Base-by-base conservation (phyloP, 2,329 filamentous ascomycete species). In the Achaetomium macrosporum region DNA sequence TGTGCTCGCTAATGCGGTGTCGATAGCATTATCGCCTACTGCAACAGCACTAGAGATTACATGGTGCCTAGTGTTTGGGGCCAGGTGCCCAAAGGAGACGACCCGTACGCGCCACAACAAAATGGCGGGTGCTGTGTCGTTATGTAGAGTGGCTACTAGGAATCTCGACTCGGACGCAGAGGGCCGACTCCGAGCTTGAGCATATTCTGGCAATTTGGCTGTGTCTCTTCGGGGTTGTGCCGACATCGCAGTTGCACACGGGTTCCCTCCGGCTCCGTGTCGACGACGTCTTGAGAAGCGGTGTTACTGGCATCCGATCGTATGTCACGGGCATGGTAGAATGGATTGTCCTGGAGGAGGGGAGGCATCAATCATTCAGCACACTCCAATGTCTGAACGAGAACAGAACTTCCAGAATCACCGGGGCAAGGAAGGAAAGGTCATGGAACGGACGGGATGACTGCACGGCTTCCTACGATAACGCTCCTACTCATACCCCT, bases 11-110 rank as follows among this genome's bases (percentile, higher is more conserved):
- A 45, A 47, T 41, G 40, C 20, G 30, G 31, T 1, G 16, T 43
- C 10, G 15, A 60, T 67, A 99, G 93, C 72, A 88, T 97, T 71
- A 97, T 97, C 71, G 88, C 90, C 64, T 97, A 97, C 76, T 97
- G 92, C 74, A 95, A 95, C 73, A 91, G 89, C 73, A 96, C 93
- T 64, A 88, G 92, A 72, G 93, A 99, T 71, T 97, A 95, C 77
- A 97, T 99, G 93, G 91, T 97, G 50, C 91, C 91, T 47, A 95
- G 90, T 50, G 88, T 95, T 71, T 99, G 93, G 93, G 92, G 92
- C 63, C 82, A 85, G 57, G 90, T 97, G 60, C 90, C 95, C 68
- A 92, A 90, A 78, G 86, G 88, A 71, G 93, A 97, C 69, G 93
- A 99, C 70, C 93, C 93, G n/a, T 99, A 99, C 70, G 90, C 92